Percentiles rank a stretch among this genome's conserved stretches.
phyloP scores from a whole-genome alignment of 768 basidiomycete species.

The Boletus sp. region DNA sequence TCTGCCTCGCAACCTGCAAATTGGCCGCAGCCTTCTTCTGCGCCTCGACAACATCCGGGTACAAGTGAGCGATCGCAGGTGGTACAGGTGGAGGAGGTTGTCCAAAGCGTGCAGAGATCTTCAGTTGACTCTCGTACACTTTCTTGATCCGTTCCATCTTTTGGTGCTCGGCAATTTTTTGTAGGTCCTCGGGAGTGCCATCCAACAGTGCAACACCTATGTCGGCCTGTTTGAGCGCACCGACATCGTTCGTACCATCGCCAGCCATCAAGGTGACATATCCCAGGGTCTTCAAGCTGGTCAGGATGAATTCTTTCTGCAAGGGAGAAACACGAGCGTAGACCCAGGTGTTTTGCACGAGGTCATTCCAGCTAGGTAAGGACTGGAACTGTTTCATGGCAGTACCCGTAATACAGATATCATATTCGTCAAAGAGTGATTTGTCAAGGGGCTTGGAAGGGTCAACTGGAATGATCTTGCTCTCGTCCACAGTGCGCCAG shows the following conservation, averaged over 20 bases:
- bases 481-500: constrained; percentile 95
- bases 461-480: constrained; percentile 82
- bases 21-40: constrained; percentile 78
- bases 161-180: constrained; percentile 92
- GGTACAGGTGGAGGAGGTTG: constrained; percentile 95
- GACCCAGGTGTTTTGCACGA: constrained; percentile 96
- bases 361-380: constrained; percentile 68
- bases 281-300: constrained; percentile 83
- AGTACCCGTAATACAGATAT: constrained; percentile 94
- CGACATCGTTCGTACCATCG: constrained; percentile 98
- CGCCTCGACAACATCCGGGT: constrained; percentile 88
- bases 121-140: constrained; percentile 95
- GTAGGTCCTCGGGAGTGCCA: constrained; percentile 86
- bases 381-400: constrained; percentile 86
- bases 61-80: constrained; percentile 77
- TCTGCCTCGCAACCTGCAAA: constrained; percentile 62
- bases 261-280: constrained; percentile 97
- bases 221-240: constrained; percentile 96
- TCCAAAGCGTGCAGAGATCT: constrained; percentile 84
- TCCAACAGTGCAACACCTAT: constrained; percentile 93
- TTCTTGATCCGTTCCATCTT: constrained; percentile 89
- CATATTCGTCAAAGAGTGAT: constrained; percentile 79
- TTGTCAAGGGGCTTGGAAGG: constrained; percentile 75
- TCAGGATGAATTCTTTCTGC: constrained; percentile 95
- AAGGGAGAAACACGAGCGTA: constrained; percentile 96